Evolutionary conservation across 2,329 filamentous ascomycete species (phyloP), one percentile per base, ranked within the genome.

Genomic region (Calonectria henricotiae): DNA sequence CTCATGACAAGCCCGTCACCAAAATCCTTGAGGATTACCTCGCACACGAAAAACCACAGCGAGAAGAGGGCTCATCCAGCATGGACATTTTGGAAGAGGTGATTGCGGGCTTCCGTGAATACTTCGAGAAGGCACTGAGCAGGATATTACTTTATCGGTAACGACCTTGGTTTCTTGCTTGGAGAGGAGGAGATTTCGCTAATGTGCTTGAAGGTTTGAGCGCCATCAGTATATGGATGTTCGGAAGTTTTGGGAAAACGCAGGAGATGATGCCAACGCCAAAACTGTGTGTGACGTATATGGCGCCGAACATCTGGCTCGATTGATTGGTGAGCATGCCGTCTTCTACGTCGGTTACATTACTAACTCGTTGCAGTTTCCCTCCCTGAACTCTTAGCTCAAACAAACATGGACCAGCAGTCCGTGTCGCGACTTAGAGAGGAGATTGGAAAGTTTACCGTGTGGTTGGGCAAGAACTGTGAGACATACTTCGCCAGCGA

Each of bases 361-460:
- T 47, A 32, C 71, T 73, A 54, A 76, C 55, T 35, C 43, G 30
- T 44, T 30, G 67, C 76, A 98, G 96, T 97, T 4, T 93, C 93
- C 1, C 91, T 98, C 76, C 96, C 96, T 0, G 96, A 99, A 80
- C 90, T 98, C 46, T 91, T 98, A 72, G 95, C 95, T 4, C 96
- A 99, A 81, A 99, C 96, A 63, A 98, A 98, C 83, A 98, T 99
- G 95, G 96, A 98, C 79, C 88, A 92, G 64, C 95, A 97, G 81
- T 95, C 95, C 2, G 94, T 98, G 47, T 93, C 92, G 72, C 93
- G 95, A 55, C 89, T 98, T 30, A 92, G 95, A 13, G 94, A 98
- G 78, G 96, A 99, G 81, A 88, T 99, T 17, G 89, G 90, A 75
- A 96, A 95, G 82, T 92, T 99, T 82, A 94, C 92, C 12, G 88